Percentiles rank a stretch among this genome's conserved stretches.
phyloP scores from a whole-genome alignment of 2,329 filamentous ascomycete genomes.

The Ceratocystis colombiana region DNA sequence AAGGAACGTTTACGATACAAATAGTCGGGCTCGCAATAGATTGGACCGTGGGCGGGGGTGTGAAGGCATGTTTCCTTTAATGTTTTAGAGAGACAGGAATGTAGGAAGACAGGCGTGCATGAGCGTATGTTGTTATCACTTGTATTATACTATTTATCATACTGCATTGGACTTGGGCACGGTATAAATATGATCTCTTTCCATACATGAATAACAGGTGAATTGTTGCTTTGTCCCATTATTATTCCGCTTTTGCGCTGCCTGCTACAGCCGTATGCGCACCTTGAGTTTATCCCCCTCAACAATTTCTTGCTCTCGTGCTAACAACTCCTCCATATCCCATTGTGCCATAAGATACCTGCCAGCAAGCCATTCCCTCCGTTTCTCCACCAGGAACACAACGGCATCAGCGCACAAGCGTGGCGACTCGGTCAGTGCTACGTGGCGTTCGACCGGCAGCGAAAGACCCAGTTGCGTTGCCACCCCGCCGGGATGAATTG shows the following conservation, averaged over 20 bases:
- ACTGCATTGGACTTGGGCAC: not conserved
- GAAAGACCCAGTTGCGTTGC: constrained; percentile 32
- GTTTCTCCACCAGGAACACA: constrained; percentile 36
- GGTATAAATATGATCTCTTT: not conserved
- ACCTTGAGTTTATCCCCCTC: constrained; percentile 28
- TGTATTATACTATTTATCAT: constrained; percentile 2
- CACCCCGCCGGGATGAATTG: constrained; percentile 35
- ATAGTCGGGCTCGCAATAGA: not conserved
- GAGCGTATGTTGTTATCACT: not conserved
- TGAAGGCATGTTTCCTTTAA: not conserved
- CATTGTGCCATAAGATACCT: constrained; percentile 39
- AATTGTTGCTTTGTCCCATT: not conserved
- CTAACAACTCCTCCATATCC: constrained; percentile 40
- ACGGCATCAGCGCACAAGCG: constrained; percentile 38
- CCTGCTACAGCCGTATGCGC: constrained; percentile 19
- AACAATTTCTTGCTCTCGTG: constrained; percentile 37
- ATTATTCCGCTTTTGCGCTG: too few species aligned
- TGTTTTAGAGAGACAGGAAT: not conserved
- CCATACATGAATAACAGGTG: not conserved
- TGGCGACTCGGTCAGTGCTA: constrained; percentile 32
- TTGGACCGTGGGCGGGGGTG: not conserved
- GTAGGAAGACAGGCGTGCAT: not conserved
- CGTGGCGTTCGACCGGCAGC: constrained; percentile 16
- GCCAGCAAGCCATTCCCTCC: constrained; percentile 38
- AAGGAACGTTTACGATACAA: not conserved